phyloP scores from a whole-genome alignment of 2,329 filamentous ascomycete species.

The Cytospora schulzeri region DNA sequence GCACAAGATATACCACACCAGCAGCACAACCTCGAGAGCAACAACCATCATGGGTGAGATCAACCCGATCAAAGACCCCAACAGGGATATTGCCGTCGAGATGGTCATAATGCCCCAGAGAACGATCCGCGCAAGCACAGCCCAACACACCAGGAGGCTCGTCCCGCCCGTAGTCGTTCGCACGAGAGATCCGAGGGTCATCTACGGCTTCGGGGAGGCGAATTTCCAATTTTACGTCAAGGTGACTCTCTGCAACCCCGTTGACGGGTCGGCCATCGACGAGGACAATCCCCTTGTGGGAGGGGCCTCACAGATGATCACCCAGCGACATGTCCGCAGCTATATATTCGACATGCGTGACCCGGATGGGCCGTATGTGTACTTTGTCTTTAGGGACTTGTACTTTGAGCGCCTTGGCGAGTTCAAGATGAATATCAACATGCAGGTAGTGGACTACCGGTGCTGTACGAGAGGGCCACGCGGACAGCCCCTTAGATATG shows the following conservation, averaged over 20 bases:
- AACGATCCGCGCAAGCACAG: not conserved
- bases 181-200: not conserved
- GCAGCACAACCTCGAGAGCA: not conserved
- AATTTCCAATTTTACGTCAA: not conserved
- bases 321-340: not conserved
- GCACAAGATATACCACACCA: not conserved
- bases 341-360: not conserved
- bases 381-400: not conserved
- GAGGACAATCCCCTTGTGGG: not conserved
- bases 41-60: not conserved
- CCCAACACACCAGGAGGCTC: not conserved
- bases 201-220: not conserved
- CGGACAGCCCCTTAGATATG: not conserved
- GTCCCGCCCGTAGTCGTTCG: not conserved
- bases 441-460: not conserved
- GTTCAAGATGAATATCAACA: not conserved
- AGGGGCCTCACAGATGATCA: not conserved
- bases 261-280: not conserved
- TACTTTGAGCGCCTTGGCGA: not conserved
- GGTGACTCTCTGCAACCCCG: not conserved
- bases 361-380: not conserved
- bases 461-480: not conserved
- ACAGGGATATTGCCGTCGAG: not conserved
- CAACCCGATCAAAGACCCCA: not conserved
- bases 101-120: not conserved